A percentile compares a stretch with the other conserved stretches of the same genome.
Evolutionary conservation across 192 early-diverging fungal genomes (phyloP).

Genomic region (Backusella tuberculispora): DNA sequence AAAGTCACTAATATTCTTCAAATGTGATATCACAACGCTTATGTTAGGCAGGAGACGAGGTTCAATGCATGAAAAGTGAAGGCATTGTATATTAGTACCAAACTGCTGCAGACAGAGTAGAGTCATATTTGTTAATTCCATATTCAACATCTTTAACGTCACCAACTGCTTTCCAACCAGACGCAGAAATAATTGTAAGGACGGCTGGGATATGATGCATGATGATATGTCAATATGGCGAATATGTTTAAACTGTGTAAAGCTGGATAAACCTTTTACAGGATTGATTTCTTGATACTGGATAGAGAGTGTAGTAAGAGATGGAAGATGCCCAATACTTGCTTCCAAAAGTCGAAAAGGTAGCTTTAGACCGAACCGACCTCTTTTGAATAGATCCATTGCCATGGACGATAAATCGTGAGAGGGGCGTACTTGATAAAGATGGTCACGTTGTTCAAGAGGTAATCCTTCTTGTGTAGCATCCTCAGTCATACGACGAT

Average conservation of each 20-base stretch:
- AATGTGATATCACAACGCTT: conserved; percentile 8
- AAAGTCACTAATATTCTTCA: conserved; percentile 27
- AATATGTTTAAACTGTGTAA: neutral
- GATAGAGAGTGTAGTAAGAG: conserved; percentile 11
- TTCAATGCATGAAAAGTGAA: conserved; percentile 37
- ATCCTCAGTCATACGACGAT: conserved; percentile 4
- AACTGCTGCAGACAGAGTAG: conserved; percentile 30
- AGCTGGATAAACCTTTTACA: neutral
- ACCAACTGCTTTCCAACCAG: conserved; percentile 15
- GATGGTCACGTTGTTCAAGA: conserved; percentile 26
- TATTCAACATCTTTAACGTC: conserved; percentile 34
- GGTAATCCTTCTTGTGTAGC: neutral
- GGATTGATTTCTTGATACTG: conserved; percentile 19
- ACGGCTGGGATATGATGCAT: conserved; percentile 28
- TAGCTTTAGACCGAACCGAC: conserved; percentile 5
- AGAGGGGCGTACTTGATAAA: conserved; percentile 27
- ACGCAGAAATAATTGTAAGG: conserved; percentile 27
- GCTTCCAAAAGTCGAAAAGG: conserved; percentile 2
- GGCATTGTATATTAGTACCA: conserved; percentile 20
- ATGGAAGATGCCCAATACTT: neutral
- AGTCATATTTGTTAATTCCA: conserved; percentile 31
- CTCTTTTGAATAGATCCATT: conserved; percentile 31
- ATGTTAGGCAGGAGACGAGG: conserved; percentile 20
- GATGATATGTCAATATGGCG: conserved; percentile 32
- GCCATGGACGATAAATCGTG: conserved; percentile 18